Conservation (phyloP, 352 stramenopile genomes). For the Phytophthora lateralis region DNA sequence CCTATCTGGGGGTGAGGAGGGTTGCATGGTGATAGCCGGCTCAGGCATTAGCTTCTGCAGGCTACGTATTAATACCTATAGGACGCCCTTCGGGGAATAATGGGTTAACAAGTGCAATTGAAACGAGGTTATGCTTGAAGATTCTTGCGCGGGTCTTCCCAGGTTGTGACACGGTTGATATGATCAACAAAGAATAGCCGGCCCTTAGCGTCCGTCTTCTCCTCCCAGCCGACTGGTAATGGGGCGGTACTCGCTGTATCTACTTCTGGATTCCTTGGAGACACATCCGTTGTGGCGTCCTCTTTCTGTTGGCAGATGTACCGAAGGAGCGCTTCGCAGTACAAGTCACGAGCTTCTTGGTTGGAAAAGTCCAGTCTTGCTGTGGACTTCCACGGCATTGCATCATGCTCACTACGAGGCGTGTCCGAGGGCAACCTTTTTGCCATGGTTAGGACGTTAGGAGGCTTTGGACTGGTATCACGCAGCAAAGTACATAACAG, state of each 20-base stretch:
- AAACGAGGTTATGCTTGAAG: constrained; percentile 10
- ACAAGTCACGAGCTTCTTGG: constrained; percentile 60
- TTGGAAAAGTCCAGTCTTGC: constrained; percentile 49
- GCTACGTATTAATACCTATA: too few relatives aligned
- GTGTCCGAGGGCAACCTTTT: constrained; percentile 34
- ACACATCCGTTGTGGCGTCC: constrained; percentile 27
- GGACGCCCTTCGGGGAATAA: too few relatives aligned
- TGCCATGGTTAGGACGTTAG: constrained; percentile 54
- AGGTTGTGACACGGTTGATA: constrained; percentile 75
- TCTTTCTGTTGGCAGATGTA: constrained; percentile 80
- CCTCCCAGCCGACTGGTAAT: constrained; percentile 74
- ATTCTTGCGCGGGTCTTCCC: constrained; percentile 55
- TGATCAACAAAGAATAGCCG: constrained; percentile 79
- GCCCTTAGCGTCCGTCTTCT: constrained; percentile 71
- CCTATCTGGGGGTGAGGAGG: too few relatives aligned
- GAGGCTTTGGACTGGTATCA: constrained; percentile 55
- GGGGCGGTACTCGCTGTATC: not conserved
- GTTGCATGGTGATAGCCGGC: too few relatives aligned
- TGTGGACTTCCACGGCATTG: constrained; percentile 42
- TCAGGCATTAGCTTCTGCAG: too few relatives aligned
- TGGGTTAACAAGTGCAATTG: not conserved
- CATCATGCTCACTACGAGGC: constrained; percentile 16
- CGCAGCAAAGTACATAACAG: not conserved
- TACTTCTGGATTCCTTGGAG: constrained; percentile 2
- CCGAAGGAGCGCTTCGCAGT: constrained; percentile 68